Base-by-base conservation (phyloP, 2,329 filamentous ascomycete species). In the Talaromyces sp. region DNA sequence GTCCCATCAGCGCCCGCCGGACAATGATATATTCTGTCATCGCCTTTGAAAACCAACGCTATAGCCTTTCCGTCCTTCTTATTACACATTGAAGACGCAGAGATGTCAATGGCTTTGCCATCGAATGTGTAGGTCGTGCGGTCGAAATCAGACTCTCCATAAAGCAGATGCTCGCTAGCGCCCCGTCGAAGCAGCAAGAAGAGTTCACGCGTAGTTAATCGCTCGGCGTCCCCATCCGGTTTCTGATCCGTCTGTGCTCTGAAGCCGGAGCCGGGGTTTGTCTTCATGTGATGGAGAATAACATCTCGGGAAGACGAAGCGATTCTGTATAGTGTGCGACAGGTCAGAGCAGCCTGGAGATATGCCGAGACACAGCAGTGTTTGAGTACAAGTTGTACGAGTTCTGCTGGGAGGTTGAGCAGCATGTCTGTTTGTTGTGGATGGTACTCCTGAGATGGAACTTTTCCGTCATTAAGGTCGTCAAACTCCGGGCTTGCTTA, bases 311-410 rank as follows among this genome's bases (percentile, higher is more conserved):
- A 76, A 43, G 64, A 70, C 1, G 70, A 72, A 9, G 78, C 77
- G 52, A 79, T 71, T 8, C 69, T 65, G 67, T 76, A 74, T 13
- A 81, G 69, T 45, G 69, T 67, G n/a, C 69, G 75, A 66, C 77
- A 79, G 45, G 75, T 70, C 19, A 74, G 71, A 16, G 77, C 75
- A 7, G 73, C 67, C 64, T 81, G 77, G 52, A 81, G 65, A 64
- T 76, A 81, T 31, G 72, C 71, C 22, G 75, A 68, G 7, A 76
- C 75, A 3, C 72, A 74, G 59, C 72, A 73, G 48, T 72, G 67
- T 41, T 71, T 67, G 31, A 81, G 68, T 52, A 81, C 68, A 39
- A 76, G 72, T 65, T 77, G 75, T 27, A 81, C 71, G 39, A 81
- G 68, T 69, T 81, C 78, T 27, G 71, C 65, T 8, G 79, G 78